Percentiles rank a stretch among this genome's conserved stretches.
phyloP scores from a whole-genome alignment of 352 stramenopile genomes.

The Pythium coloratum region DNA sequence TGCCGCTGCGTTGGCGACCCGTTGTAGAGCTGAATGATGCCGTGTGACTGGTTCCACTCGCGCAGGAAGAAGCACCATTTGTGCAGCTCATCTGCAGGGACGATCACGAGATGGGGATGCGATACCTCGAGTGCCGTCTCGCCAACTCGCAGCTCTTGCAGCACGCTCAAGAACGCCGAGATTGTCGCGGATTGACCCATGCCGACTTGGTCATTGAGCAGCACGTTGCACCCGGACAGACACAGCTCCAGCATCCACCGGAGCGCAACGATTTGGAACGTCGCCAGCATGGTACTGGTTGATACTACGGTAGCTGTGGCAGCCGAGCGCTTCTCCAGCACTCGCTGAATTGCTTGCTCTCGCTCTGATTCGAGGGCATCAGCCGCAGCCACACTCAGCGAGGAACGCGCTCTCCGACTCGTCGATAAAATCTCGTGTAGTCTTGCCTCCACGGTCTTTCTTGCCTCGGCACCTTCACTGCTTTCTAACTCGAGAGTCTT shows the following conservation, averaged over 20 bases:
- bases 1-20: conserved; percentile 37
- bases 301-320: background rate
- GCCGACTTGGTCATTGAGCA: conserved; percentile 85
- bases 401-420: conserved; percentile 38
- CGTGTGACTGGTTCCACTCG: conserved; percentile 42
- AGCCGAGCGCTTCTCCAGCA: conserved; percentile 6
- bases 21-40: conserved; percentile 66
- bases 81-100: conserved; percentile 71
- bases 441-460: conserved; percentile 32
- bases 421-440: conserved; percentile 37
- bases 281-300: conserved; percentile 50
- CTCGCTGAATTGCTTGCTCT: conserved; percentile 20
- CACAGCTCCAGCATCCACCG: conserved; percentile 83
- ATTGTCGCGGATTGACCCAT: conserved; percentile 85
- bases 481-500: conserved; percentile 25
- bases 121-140: background rate
- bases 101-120: conserved; percentile 76
- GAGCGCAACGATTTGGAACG: conserved; percentile 76
- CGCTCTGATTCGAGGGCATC: background rate
- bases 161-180: conserved; percentile 66
- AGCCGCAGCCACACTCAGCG: conserved; percentile 1
- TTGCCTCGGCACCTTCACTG: conserved; percentile 19
- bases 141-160: conserved; percentile 38
- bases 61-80: conserved; percentile 80
- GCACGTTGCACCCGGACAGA: conserved; percentile 57